These are phyloP conservation scores for Colletotrichum australisinense DNA, from an alignment of 2,329 filamentous ascomycete genomes.

Conservation along the genomic window DNA sequence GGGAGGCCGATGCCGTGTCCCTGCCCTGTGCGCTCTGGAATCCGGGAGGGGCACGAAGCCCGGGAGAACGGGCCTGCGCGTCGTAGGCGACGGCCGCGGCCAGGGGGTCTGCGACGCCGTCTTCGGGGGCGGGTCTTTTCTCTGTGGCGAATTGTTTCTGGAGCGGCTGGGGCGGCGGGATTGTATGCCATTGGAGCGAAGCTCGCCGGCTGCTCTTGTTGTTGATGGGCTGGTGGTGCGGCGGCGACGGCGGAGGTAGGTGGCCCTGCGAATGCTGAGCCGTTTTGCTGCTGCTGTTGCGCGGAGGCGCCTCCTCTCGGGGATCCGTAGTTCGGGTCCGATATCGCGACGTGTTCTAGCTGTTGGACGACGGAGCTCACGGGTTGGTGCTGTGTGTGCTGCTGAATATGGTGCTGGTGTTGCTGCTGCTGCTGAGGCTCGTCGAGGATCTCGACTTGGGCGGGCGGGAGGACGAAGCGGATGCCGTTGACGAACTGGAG, in stretches of 20 bases:
- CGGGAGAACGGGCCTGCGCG: constrained; percentile 63
- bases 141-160: constrained; percentile 76
- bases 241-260: constrained; percentile 48
- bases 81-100: constrained; percentile 69
- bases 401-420: constrained; percentile 40
- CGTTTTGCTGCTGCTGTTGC: constrained; percentile 19
- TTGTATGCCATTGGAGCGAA: constrained; percentile 80
- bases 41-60: constrained; percentile 61
- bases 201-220: constrained; percentile 48
- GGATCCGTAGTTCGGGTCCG: constrained; percentile 61
- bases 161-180: constrained; percentile 80
- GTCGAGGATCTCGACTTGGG: constrained; percentile 72
- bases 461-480: constrained; percentile 70
- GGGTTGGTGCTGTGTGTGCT: constrained; percentile 40
- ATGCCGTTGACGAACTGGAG: constrained; percentile 76
- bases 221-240: not conserved
- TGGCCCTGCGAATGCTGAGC: constrained; percentile 52
- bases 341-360: constrained; percentile 77
- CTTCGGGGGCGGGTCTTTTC: constrained; percentile 85
- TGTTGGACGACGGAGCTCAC: constrained; percentile 80
- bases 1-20: constrained; percentile 40
- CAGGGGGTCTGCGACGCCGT: constrained; percentile 70
- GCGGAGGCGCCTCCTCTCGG: constrained; percentile 31
- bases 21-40: constrained; percentile 55
- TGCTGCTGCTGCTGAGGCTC: constrained; percentile 65